Base-by-base conservation (phyloP, 139 green algal species). In the Chlorella ohadii region DNA sequence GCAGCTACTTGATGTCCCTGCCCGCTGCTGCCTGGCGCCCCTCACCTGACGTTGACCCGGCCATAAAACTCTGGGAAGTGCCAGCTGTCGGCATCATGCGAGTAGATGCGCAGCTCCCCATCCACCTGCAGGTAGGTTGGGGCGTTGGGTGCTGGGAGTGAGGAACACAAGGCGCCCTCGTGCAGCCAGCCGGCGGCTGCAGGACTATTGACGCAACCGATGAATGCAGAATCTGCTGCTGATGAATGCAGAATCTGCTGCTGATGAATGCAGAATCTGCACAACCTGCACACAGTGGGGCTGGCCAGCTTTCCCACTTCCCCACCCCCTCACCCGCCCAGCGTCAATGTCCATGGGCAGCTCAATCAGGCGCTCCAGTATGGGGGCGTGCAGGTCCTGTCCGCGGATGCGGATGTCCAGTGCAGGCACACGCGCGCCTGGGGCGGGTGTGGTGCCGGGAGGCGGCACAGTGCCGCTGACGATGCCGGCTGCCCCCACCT, bases 331-430 rank as follows among this genome's bases (percentile, higher is more conserved):
- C 61, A 96, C 85, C 41, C 85, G 72, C 1, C 95, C 96, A 12
- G 78, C 89, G 79, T 94, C 79, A 34, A 98, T 93, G 88, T 98
- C 96, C 87, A 98, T 94, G 51, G 96, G 96, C 51, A 99, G 82
- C 85, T 97, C 94, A 20, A 98, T 72, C 63, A 98, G 70, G 22
- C 96, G 91, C 89, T 98, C 96, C 25, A 97, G 56, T 2, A 98
- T 76, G 0, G 95, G 96, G 13, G 91, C 94, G 79, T 97, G 91
- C 81, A 98, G 88, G 33, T 89, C 56, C 25, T 88, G 71, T 17
- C 88, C 92, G 27, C 77, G 55, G 3, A 97, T 71, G 7, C 57
- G 55, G 13, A 97, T 70, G 34, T 81, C 75, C 34, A 81, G 56
- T 3, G 34, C 19, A 12, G 75, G 75, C 4, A 81, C 57, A 4